Evolutionary conservation across 139 green algal species (phyloP).

Genomic region (Ostreobium quekettii): DNA sequence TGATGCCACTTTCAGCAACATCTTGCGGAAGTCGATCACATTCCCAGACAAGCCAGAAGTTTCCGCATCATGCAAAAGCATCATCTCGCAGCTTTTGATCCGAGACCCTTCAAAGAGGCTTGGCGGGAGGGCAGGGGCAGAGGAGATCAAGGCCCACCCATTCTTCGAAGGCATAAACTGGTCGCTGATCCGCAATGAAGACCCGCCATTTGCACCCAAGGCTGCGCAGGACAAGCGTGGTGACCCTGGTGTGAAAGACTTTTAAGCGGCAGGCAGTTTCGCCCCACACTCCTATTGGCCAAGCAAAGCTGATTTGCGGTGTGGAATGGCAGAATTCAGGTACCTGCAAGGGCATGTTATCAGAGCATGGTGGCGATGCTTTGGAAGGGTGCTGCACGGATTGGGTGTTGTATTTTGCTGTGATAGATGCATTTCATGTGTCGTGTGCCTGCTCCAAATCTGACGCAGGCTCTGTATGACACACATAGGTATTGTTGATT

Average conservation of each 20-base stretch:
- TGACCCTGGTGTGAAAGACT: not conserved
- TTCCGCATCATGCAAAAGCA: conserved; percentile 37
- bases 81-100: conserved; percentile 72
- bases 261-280: not conserved
- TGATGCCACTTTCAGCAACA: conserved; percentile 91
- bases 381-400: too few relatives aligned
- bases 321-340: too few relatives aligned
- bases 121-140: conserved; percentile 58
- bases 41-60: conserved; percentile 64
- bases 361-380: too few relatives aligned
- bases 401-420: too few relatives aligned
- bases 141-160: conserved; percentile 87
- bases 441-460: too few relatives aligned
- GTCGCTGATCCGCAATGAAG: conserved; percentile 66
- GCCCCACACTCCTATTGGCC: too few relatives aligned
- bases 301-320: too few relatives aligned
- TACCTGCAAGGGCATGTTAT: too few relatives aligned
- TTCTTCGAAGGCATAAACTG: conserved; percentile 86
- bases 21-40: conserved; percentile 72
- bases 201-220: conserved; percentile 34
- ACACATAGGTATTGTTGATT: too few relatives aligned
- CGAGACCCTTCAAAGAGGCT: conserved; percentile 52
- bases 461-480: too few relatives aligned
- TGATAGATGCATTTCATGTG: too few relatives aligned
- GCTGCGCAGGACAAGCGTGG: not conserved